Percentiles rank a stretch among this genome's conserved stretches.
phyloP scores from a whole-genome alignment of 352 stramenopile genomes.

The Pythium scleroteichum region DNA sequence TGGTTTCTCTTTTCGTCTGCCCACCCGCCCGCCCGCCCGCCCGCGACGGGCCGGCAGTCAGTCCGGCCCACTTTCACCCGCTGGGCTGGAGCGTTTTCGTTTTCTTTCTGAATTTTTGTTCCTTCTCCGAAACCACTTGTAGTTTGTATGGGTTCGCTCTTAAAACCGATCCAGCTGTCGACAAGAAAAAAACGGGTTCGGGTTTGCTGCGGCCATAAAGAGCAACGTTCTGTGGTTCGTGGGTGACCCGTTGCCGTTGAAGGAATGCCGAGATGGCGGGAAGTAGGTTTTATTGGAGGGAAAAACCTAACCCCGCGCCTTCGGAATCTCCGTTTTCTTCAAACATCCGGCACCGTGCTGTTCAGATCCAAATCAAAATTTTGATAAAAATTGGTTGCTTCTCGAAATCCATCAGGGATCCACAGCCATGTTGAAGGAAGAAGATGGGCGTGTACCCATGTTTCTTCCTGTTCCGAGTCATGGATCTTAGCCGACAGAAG shows the following conservation, averaged over 20 bases:
- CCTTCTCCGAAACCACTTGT: not conserved
- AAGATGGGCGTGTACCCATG: too few species aligned
- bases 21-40: slow-evolving; percentile 25
- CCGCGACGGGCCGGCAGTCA: slow-evolving; percentile 16
- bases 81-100: too few species aligned
- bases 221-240: too few species aligned
- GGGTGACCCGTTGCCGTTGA: slow-evolving; percentile 28
- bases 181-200: not conserved
- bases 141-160: slow-evolving; percentile 14
- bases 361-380: too few species aligned
- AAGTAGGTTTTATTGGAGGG: slow-evolving; percentile 27
- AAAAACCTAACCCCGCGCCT: slow-evolving; percentile 24
- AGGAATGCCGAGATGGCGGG: slow-evolving; percentile 34
- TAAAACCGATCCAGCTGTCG: slow-evolving; percentile 8
- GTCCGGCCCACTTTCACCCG: slow-evolving; percentile 9
- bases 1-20: slow-evolving; percentile 30
- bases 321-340: slow-evolving; percentile 18
- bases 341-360: too few species aligned
- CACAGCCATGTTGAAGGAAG: too few species aligned
- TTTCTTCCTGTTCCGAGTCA: too few species aligned
- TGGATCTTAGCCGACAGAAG: too few species aligned
- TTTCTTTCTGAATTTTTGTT: too few species aligned
- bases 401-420: too few species aligned
- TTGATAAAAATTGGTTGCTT: too few species aligned
- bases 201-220: not conserved